A percentile compares a stretch with the other conserved stretches of the same genome.
phyloP scores from a whole-genome alignment of 2,329 filamentous ascomycete genomes.

The Teratosphaeria gauchensis region DNA sequence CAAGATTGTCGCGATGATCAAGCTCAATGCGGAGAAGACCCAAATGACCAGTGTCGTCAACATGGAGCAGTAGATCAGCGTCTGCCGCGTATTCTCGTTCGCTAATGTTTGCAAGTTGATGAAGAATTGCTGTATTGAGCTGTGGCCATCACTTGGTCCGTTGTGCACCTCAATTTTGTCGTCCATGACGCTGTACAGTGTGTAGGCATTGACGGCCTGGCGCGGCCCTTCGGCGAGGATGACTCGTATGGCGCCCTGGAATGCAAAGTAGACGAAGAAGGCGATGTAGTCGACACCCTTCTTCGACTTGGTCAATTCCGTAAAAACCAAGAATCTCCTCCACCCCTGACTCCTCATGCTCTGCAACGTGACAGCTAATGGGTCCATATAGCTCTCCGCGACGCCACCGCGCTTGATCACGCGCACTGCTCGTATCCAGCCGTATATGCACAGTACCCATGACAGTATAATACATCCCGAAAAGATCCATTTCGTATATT shows the following conservation, averaged over 20 bases:
- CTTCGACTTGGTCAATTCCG: constrained; percentile 80
- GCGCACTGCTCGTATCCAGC: constrained; percentile 68
- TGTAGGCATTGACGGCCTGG: constrained; percentile 82
- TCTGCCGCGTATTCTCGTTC: constrained; percentile 64
- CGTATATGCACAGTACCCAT: constrained; percentile 69
- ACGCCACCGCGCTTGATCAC: constrained; percentile 80
- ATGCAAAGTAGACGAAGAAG: constrained; percentile 80
- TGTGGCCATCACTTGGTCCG: constrained; percentile 44
- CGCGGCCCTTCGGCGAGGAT: constrained; percentile 86
- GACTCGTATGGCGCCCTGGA: constrained; percentile 76
- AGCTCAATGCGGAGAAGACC: constrained; percentile 65
- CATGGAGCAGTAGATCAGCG: constrained; percentile 80
- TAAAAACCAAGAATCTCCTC: constrained; percentile 85
- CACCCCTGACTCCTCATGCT: constrained; percentile 75
- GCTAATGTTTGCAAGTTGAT: constrained; percentile 68
- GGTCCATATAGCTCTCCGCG: constrained; percentile 85
- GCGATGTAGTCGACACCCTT: constrained; percentile 87
- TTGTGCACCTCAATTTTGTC: constrained; percentile 59
- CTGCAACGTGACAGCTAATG: constrained; percentile 73
- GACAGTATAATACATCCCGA: constrained; percentile 85
- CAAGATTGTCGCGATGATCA: constrained; percentile 65
- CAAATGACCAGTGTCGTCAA: constrained; percentile 83
- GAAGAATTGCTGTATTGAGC: constrained; percentile 66
- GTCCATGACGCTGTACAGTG: constrained; percentile 73
- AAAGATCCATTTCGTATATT: constrained; percentile 90